These are phyloP conservation scores for Mycena crocata DNA, from an alignment of 768 basidiomycete species.

Conservation along the genomic window DNA sequence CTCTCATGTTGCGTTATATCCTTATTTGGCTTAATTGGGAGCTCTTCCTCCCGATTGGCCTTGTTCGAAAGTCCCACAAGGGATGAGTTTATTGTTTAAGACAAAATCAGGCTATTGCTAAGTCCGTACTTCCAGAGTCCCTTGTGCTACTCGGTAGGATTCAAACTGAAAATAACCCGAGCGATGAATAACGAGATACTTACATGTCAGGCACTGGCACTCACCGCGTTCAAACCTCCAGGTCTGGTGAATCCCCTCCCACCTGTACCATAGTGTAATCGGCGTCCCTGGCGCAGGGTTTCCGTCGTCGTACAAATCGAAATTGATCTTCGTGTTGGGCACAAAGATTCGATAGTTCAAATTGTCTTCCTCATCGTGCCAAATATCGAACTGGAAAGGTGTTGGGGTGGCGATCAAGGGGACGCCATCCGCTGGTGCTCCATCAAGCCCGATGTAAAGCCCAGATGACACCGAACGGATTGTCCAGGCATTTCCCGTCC, in stretches of 20 bases:
- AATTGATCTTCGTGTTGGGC: conserved; percentile 53
- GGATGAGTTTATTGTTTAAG: too few species aligned
- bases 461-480: conserved; percentile 56
- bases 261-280: conserved; percentile 60
- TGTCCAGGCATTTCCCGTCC: conserved; percentile 51
- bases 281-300: conserved; percentile 56
- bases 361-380: conserved; percentile 54
- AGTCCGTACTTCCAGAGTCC: too few species aligned
- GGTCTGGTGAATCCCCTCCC: conserved; percentile 64
- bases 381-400: conserved; percentile 62
- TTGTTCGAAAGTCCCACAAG: too few species aligned
- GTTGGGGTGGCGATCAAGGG: conserved; percentile 50
- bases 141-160: background rate
- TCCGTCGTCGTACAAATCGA: conserved; percentile 63
- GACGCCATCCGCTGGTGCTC: conserved; percentile 53
- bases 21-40: conserved; percentile 18
- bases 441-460: conserved; percentile 54
- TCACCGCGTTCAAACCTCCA: conserved; percentile 57
- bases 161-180: background rate
- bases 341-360: conserved; percentile 60
- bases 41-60: too few species aligned
- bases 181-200: background rate
- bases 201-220: conserved; percentile 1
- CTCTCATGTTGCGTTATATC: background rate
- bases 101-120: too few species aligned